Conservation (phyloP, 805 yeast genomes). For the Cyberlindnera galapagoensis region DNA sequence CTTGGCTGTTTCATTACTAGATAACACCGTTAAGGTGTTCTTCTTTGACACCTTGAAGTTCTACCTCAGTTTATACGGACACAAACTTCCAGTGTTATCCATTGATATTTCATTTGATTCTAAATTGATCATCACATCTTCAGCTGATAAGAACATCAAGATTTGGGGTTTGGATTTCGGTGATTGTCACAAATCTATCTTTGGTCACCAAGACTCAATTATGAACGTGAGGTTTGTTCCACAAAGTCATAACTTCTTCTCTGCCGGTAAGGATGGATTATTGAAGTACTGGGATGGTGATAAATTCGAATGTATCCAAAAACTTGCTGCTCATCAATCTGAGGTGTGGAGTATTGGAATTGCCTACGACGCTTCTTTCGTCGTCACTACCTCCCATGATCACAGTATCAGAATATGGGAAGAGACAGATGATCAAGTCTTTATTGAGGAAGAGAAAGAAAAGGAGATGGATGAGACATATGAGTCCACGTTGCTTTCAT, state of each 20-base stretch:
- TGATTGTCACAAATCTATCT: conserved; percentile 94
- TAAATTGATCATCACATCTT: conserved; percentile 81
- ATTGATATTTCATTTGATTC: conserved; percentile 88
- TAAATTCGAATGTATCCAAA: conserved; percentile 90
- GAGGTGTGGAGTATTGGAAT: conserved; percentile 94
- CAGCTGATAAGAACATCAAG: conserved; percentile 96
- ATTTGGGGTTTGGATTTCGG: conserved; percentile 99
- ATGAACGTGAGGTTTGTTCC: conserved; percentile 84
- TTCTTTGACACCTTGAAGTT: conserved; percentile 83
- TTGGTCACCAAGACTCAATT: conserved; percentile 95
- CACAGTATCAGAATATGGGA: conserved; percentile 91
- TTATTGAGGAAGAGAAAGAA: conserved; percentile 93
- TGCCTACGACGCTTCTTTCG: conserved; percentile 60
- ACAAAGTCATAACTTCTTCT: conserved; percentile 81
- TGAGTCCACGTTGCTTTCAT: conserved; percentile 70
- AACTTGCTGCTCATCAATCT: conserved; percentile 76
- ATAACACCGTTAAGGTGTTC: conserved; percentile 93
- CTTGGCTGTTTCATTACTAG: conserved; percentile 79
- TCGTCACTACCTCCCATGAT: conserved; percentile 86
- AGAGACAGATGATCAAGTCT: conserved; percentile 92
- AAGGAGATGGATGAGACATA: conserved; percentile 90
- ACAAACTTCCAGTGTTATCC: conserved; percentile 89
- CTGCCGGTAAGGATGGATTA: conserved; percentile 82
- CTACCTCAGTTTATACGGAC: conserved; percentile 88
- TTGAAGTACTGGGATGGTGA: conserved; percentile 98